phyloP scores from a whole-genome alignment of 805 yeast genomes.

The Vanderwaltozyma verrucispora region DNA sequence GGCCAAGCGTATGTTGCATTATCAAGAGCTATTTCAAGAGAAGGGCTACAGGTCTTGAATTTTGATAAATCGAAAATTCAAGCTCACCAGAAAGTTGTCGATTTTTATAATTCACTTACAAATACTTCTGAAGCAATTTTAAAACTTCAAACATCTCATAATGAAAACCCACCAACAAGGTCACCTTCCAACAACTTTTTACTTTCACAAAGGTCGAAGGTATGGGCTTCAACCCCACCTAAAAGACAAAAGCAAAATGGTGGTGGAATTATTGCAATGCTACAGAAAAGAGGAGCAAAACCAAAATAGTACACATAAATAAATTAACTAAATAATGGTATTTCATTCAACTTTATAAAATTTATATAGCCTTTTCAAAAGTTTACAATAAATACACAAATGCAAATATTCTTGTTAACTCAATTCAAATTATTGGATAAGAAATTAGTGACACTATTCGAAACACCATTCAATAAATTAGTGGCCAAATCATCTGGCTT shows the following conservation, averaged over 20 bases:
- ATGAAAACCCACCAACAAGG: not conserved
- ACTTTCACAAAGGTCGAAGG: not conserved
- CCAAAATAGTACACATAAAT: too few species aligned
- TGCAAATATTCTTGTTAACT: not conserved
- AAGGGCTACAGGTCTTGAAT: conserved; percentile 71
- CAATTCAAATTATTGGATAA: not conserved
- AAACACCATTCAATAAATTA: conserved; percentile 3
- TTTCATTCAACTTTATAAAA: too few species aligned
- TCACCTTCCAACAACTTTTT: not conserved
- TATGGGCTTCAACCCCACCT: not conserved
- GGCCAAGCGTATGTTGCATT: conserved; percentile 97
- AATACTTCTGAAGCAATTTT: conserved; percentile 20
- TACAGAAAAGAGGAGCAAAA: conserved; percentile 1
- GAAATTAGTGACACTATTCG: conserved; percentile 3
- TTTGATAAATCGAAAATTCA: conserved; percentile 56
- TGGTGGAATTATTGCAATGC: conserved; percentile 3
- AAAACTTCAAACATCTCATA: too few species aligned
- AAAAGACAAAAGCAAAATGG: not conserved
- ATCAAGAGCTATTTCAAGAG: conserved; percentile 77
- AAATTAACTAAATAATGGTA: too few species aligned
- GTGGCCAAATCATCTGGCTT: not conserved
- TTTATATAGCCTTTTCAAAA: too few species aligned
- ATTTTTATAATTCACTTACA: conserved; percentile 49
- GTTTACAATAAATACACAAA: not conserved
- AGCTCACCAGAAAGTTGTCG: conserved; percentile 62